Evolutionary conservation across 2,329 filamentous ascomycete genomes (phyloP), one percentile per base, ranked within the genome.

Genomic region (Penicillium frequentans): DNA sequence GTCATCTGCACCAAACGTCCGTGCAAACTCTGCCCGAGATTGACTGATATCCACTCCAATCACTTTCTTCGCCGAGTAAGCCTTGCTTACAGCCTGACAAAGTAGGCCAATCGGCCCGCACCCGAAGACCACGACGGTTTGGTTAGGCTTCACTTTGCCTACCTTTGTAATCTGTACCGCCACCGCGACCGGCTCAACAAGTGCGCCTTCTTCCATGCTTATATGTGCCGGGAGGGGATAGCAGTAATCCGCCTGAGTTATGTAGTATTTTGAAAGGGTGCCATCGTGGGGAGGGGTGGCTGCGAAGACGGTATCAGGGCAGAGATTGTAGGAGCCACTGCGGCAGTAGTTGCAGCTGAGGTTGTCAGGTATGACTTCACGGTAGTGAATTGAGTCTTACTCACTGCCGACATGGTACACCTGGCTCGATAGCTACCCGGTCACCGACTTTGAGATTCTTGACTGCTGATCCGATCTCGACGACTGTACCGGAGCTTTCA

Each of bases 101-200:
- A 82, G 67, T 2, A 81, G 58, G 0, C 81, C 81, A 6, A 84
- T 81, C 0, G 81, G 79, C 0, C 81, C 81, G 13, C 78, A 80
- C 0, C 82, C 82, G 16, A 82, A 75, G 6, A 84, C 75, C 0
- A 81, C 68, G 3, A 82, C 75, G 0, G 75, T 79, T 50, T 80
- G 74, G 1, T 75, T 70, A 0, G 70, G 69, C 13, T 70, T 68
- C 11, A 81, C 71, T 0, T 76, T 69, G 0, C 77, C 79, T 1
- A 74, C 68, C 50, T 76, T 77, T 57, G 66, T 74, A 10, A 80
- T 79, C 48, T 81, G 77, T 3, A 82, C 79, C 0, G 82, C 81
- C 1, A 84, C 81, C 0, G 81, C 77, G 0, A 83, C 69, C 0
- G 82, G 83, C 64, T 85, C 82, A 1, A 83, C 76, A 9, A 85